These are phyloP conservation scores for Olyra latifolia DNA, from an alignment of 176 grass and related monocot genomes.

Conservation along the genomic window DNA sequence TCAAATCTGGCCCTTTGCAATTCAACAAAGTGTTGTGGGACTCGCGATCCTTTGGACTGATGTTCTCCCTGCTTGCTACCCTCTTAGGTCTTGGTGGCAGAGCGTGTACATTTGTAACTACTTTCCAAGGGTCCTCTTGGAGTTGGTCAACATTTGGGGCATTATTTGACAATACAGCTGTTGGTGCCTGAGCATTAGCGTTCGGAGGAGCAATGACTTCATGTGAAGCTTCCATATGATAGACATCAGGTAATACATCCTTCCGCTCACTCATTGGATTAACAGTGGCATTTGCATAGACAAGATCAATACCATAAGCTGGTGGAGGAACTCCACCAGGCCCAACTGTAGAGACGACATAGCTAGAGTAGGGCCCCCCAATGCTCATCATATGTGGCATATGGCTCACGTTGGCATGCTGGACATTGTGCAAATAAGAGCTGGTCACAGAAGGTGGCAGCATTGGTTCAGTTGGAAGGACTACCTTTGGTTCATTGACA, in stretches of 20 bases:
- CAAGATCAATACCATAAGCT: constrained; percentile 57
- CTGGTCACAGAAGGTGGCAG: constrained; percentile 45
- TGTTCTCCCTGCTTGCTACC: constrained; percentile 73
- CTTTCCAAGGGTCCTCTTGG: constrained; percentile 45
- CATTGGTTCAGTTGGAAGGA: constrained; percentile 42
- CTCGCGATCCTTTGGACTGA: constrained; percentile 56
- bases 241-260: constrained; percentile 45
- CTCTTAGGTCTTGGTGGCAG: constrained; percentile 82
- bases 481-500: constrained; percentile 55
- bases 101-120: constrained; percentile 35
- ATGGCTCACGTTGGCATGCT: constrained; percentile 52
- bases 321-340: constrained; percentile 38
- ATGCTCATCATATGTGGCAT: constrained; percentile 62
- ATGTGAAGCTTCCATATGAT: constrained; percentile 47
- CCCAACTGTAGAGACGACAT: constrained; percentile 49
- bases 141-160: constrained; percentile 51
- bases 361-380: constrained; percentile 53
- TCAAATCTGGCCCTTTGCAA: constrained; percentile 76
- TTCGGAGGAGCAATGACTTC: constrained; percentile 34
- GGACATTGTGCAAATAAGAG: constrained; percentile 64
- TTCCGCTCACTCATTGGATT: constrained; percentile 51
- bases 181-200: constrained; percentile 42
- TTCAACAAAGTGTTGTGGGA: constrained; percentile 44
- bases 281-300: constrained; percentile 45
- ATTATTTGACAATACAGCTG: constrained; percentile 34